Evolutionary conservation across 352 stramenopile genomes (phyloP).

Genomic region (Globisporangium polare): DNA sequence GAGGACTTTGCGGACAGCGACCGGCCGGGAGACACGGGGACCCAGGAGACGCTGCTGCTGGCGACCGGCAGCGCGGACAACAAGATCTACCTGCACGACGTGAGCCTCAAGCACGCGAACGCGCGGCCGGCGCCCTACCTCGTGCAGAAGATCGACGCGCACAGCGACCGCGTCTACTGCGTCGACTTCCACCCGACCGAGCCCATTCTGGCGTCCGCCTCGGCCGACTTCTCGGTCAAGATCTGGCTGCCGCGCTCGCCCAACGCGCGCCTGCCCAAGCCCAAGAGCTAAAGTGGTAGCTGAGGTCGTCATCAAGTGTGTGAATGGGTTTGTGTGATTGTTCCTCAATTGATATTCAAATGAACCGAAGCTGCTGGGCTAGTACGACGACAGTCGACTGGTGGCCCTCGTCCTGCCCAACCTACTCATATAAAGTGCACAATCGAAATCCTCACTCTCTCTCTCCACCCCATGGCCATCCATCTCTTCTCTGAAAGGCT

Average conservation of each 20-base stretch:
- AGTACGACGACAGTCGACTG: not conserved
- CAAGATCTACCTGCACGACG: constrained; percentile 86
- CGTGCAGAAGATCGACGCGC: constrained; percentile 81
- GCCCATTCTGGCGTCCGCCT: constrained; percentile 81
- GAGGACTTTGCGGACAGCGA: constrained; percentile 65
- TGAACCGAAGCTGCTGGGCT: not conserved
- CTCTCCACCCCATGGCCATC: not conserved
- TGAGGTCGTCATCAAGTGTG: not conserved
- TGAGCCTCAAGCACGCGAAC: constrained; percentile 55
- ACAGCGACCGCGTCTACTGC: constrained; percentile 87
- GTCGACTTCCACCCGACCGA: constrained; percentile 86
- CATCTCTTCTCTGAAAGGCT: not conserved
- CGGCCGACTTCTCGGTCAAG: constrained; percentile 82
- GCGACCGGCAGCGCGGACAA: constrained; percentile 85
- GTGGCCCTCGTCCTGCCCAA: not conserved
- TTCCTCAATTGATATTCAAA: constrained; percentile 1
- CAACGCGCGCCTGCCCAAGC: constrained; percentile 40
- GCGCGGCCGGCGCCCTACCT: constrained; percentile 51
- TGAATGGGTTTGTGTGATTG: not conserved
- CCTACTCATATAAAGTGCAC: constrained; percentile 8
- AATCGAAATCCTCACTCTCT: not conserved
- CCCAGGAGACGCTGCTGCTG: constrained; percentile 70
- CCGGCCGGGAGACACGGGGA: constrained; percentile 27
- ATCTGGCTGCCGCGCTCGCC: constrained; percentile 80
- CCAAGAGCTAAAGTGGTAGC: constrained; percentile 37